Base-by-base conservation (phyloP, 306 rosid species). In the Medicago lupulina region DNA sequence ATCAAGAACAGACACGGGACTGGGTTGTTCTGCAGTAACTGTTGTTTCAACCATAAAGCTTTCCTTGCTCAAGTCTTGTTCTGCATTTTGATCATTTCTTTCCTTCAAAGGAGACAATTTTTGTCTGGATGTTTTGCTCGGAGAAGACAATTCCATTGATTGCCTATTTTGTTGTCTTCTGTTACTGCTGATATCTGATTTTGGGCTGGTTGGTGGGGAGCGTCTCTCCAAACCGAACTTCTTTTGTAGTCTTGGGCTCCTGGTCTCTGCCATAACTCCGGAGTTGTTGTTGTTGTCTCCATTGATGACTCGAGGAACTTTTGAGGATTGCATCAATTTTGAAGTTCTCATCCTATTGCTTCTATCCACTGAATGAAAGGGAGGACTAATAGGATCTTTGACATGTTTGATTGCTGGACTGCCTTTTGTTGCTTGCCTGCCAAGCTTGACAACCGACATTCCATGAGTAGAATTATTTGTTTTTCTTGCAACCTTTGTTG, bases 1-100 rank as follows among this genome's bases (percentile, higher is more conserved):
- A 80, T 95, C 99, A 60, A 96, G 99, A 79, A 96, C 99, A 34
- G 99, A 96, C 76, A 90, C 85, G 18, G 99, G 99, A 79, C 98
- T 96, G 64, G 93, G 98, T 79, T 92, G 97, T 76, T 92, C 99
- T 25, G 85, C 73, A 39, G 80, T 84, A 77, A 75, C 77, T 79
- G 59, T 82, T 50, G 80, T 73, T 80, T 85, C 89, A 67, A 80
- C 83, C 58, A 19, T 70, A 54, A 67, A 55, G 73, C 77, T 70
- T 65, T 83, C 82, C 63, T 78, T 72, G 76, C 75, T 70, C 70
- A 77, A 65, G 58, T 77, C 88, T 61, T 75, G 41, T 36, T 55
- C 82, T 25, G 72, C 79, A 70, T 78, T 83, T 92, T 94, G 90
- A 55, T 74, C 84, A 63, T 75, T 83, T 16, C 79, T 76, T 75